phyloP scores from a whole-genome alignment of 1,139 yeast genomes.

The Keqinozyma sinolaborantium region DNA sequence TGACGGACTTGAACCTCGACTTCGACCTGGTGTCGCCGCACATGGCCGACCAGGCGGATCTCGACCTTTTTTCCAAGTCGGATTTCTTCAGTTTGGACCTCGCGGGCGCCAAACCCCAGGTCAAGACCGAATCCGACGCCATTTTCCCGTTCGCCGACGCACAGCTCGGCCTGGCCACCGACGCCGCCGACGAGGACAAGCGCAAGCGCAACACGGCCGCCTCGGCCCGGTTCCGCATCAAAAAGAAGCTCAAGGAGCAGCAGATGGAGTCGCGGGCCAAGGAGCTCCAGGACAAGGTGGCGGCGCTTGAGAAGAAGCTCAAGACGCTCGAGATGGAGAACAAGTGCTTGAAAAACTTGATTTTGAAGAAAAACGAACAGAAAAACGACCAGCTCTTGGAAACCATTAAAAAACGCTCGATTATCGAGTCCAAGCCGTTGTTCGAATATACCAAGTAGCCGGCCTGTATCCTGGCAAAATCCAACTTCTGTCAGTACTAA shows the following conservation, averaged over 20 bases:
- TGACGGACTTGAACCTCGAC: slow-evolving; percentile 38
- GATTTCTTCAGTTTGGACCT: slow-evolving; percentile 47
- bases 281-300: slow-evolving; percentile 60
- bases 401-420: slow-evolving; percentile 39
- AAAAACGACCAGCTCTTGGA: slow-evolving; percentile 39
- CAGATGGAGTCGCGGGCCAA: slow-evolving; percentile 71
- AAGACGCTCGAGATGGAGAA: slow-evolving; percentile 60
- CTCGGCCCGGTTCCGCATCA: slow-evolving; percentile 73
- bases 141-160: neutral
- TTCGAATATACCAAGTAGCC: slow-evolving; percentile 27
- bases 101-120: slow-evolving; percentile 13
- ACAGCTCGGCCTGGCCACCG: slow-evolving; percentile 1
- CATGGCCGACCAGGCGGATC: slow-evolving; percentile 25
- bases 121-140: slow-evolving; percentile 4
- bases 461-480: slow-evolving; percentile 22
- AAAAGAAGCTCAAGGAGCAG: slow-evolving; percentile 79
- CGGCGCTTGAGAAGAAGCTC: slow-evolving; percentile 55
- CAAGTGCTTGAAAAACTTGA: slow-evolving; percentile 62
- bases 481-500: slow-evolving; percentile 33
- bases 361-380: slow-evolving; percentile 49
- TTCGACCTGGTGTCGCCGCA: slow-evolving; percentile 24
- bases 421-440: slow-evolving; percentile 25
- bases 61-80: slow-evolving; percentile 41
- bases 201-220: slow-evolving; percentile 79
- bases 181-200: slow-evolving; percentile 38